phyloP scores from a whole-genome alignment of 1,139 yeast genomes.

The Yarrowia galli region DNA sequence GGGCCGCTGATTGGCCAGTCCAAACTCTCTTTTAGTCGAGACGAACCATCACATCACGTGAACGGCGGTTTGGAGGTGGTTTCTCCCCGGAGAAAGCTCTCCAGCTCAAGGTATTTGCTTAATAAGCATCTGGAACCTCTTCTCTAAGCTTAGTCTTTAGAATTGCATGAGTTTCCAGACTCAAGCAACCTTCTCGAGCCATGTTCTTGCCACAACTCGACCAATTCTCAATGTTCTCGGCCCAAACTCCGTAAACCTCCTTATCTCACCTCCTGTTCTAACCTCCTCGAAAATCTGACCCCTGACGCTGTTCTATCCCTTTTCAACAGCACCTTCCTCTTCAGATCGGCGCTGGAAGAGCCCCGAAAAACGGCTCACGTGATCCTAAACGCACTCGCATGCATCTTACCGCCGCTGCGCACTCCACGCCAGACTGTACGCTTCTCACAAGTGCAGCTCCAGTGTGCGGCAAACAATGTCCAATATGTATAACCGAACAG shows the following conservation, averaged over 20 bases:
- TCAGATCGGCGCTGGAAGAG: neutral
- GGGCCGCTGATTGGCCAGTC: neutral
- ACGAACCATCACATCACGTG: neutral
- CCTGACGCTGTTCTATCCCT: neutral
- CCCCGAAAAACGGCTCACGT: conserved; percentile 27
- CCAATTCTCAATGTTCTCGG: neutral
- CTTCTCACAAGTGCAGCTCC: conserved; percentile 10
- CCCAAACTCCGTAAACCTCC: neutral
- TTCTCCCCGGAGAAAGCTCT: neutral
- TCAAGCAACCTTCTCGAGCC: neutral
- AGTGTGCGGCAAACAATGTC: conserved; percentile 1
- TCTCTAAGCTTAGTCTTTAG: too few relatives aligned
- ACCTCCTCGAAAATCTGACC: conserved; percentile 1
- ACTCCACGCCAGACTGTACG: conserved; percentile 9
- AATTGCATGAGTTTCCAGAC: too few relatives aligned
- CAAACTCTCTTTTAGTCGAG: conserved; percentile 2
- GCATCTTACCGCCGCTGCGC: conserved; percentile 16
- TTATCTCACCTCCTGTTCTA: neutral
- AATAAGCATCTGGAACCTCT: too few relatives aligned
- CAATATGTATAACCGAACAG: conserved; percentile 1
- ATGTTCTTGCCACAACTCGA: neutral
- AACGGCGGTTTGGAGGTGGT: neutral
- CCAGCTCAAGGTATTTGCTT: too few relatives aligned
- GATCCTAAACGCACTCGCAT: conserved; percentile 11
- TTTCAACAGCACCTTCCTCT: neutral